phyloP scores from a whole-genome alignment of 805 yeast species.

The Cyberlindnera amylophila region DNA sequence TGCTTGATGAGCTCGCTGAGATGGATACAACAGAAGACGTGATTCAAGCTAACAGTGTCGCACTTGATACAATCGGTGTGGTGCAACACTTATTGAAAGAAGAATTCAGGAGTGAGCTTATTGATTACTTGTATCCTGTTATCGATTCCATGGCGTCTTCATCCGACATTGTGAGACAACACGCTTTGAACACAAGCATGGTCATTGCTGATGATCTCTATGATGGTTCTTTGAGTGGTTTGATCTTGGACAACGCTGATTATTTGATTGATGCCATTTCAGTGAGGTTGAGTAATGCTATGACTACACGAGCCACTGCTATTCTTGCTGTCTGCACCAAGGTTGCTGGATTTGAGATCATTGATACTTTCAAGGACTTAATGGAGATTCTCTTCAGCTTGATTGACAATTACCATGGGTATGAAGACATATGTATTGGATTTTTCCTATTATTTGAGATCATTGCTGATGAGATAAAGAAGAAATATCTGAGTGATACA shows the following conservation, averaged over 20 bases:
- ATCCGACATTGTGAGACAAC: conserved; percentile 40
- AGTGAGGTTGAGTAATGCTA: conserved; percentile 59
- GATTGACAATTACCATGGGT: conserved; percentile 83
- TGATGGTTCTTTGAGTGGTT: conserved; percentile 47
- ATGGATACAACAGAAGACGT: conserved; percentile 9
- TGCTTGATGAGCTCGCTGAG: conserved; percentile 36
- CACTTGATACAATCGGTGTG: conserved; percentile 42
- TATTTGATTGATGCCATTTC: conserved; percentile 81
- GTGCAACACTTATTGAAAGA: conserved; percentile 27
- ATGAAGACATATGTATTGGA: conserved; percentile 64
- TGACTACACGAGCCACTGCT: conserved; percentile 70
- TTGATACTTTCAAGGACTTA: conserved; percentile 68
- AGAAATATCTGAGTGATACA: conserved; percentile 31
- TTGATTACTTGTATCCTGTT: conserved; percentile 69
- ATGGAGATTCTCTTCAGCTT: conserved; percentile 70
- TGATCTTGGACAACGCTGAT: conserved; percentile 70
- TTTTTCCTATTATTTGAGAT: conserved; percentile 69
- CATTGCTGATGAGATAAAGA: conserved; percentile 45
- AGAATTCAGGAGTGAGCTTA: conserved; percentile 45
- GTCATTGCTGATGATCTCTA: conserved; percentile 51
- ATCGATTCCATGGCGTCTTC: conserved; percentile 67
- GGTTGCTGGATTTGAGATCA: conserved; percentile 63
- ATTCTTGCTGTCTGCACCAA: conserved; percentile 66
- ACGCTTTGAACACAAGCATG: conserved; percentile 49
- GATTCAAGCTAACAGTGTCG: conserved; percentile 29